Percentiles rank a stretch among this genome's conserved stretches.
Conservation (phyloP, 495 filamentous ascomycete genomes). For the Aspergillus nidulans region DNA sequence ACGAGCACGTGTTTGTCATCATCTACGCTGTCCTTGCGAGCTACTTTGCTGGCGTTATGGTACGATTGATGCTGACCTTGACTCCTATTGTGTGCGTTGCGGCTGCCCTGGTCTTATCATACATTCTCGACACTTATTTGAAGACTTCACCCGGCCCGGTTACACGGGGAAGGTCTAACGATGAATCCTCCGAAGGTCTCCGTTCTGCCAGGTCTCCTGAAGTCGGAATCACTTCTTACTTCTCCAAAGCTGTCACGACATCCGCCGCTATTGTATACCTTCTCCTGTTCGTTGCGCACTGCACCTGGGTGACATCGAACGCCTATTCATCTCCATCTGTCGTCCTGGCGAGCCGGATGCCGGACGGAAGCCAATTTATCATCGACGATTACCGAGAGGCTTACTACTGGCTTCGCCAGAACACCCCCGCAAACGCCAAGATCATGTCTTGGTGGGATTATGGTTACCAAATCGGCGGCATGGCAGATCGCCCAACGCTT, state of each 20-base stretch:
- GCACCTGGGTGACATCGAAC: slow-evolving; percentile 99
- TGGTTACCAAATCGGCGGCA: slow-evolving; percentile 98
- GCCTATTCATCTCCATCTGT: slow-evolving; percentile 98
- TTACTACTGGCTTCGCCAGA: slow-evolving; percentile 99
- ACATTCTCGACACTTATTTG: slow-evolving; percentile 84
- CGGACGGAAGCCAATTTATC: slow-evolving; percentile 95
- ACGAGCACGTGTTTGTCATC: slow-evolving; percentile 98
- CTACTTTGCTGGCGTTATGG: slow-evolving; percentile 99
- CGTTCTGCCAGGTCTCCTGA: slow-evolving; percentile 67
- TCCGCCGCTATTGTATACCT: slow-evolving; percentile 71
- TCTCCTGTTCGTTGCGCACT: slow-evolving; percentile 91
- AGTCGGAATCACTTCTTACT: slow-evolving; percentile 75
- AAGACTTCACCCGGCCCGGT: slow-evolving; percentile 45
- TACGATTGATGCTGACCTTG: slow-evolving; percentile 94
- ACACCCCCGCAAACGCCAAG: slow-evolving; percentile 90
- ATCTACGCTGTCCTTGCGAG: slow-evolving; percentile 92
- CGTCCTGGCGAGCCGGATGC: slow-evolving; percentile 84
- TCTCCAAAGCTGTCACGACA: slow-evolving; percentile 76
- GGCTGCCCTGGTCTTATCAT: slow-evolving; percentile 84
- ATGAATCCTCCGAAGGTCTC: slow-evolving; percentile 51
- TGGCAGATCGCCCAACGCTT: slow-evolving; percentile 95
- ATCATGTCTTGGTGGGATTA: slow-evolving; percentile 99
- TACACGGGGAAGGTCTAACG: slow-evolving; percentile 40
- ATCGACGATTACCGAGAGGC: slow-evolving; percentile 99
- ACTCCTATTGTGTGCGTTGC: slow-evolving; percentile 96